Conservation (phyloP, 2,329 filamentous ascomycete genomes). For the Pestalotiopsis sp. region DNA sequence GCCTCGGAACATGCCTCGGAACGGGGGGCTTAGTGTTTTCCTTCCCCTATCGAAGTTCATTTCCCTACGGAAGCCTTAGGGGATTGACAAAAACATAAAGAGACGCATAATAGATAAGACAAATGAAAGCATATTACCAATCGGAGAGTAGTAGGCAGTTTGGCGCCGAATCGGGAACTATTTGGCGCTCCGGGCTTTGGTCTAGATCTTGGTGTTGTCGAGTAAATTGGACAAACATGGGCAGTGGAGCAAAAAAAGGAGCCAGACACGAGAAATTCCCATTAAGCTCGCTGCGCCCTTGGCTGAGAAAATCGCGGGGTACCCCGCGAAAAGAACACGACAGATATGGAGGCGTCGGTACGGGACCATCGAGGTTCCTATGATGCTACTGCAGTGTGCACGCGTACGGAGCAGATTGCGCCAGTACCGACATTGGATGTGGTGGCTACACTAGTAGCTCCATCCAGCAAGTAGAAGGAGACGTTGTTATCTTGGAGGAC, state of each 20-base stretch:
- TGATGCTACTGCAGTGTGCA: background rate
- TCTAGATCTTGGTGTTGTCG: background rate
- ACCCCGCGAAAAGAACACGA: slow-evolving; percentile 1
- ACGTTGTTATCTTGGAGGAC: background rate
- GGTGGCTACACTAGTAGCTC: background rate
- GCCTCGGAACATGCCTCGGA: background rate
- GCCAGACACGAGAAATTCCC: background rate
- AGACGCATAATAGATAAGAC: background rate
- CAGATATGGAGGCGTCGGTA: background rate
- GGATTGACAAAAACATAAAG: background rate
- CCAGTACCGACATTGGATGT: background rate
- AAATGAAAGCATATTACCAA: background rate
- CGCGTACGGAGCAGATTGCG: background rate
- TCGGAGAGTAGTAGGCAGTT: background rate
- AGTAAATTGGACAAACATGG: background rate
- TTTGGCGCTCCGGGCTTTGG: background rate
- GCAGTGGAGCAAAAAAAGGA: background rate
- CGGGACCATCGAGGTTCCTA: background rate
- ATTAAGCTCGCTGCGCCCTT: slow-evolving; percentile 1
- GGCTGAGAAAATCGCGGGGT: slow-evolving; percentile 9
- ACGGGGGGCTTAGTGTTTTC: background rate
- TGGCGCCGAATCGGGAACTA: background rate
- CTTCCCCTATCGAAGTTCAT: background rate
- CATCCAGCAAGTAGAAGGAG: background rate
- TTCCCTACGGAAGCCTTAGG: background rate